Evolutionary conservation across 345 rosid genomes (phyloP).

Genomic region (Aquilaria malaccensis): DNA sequence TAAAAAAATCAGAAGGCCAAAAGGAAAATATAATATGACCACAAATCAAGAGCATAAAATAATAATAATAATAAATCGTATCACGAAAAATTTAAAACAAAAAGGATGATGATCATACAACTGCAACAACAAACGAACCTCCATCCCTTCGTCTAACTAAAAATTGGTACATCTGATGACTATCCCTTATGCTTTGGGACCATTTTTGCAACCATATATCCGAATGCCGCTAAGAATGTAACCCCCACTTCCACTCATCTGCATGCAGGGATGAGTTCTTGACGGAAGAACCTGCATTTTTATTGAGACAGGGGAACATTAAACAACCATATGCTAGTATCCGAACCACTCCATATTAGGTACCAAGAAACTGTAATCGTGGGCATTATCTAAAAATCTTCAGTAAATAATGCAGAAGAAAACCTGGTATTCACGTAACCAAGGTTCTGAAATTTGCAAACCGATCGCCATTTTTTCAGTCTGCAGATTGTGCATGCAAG

Average conservation of each 20-base stretch:
- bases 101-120: no score
- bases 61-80: no score
- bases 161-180: no score
- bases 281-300: constrained; percentile 70
- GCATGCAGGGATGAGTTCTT: constrained; percentile 93
- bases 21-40: no score
- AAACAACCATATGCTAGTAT: not conserved
- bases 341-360: not conserved
- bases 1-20: no score
- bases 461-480: constrained; percentile 72
- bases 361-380: not conserved
- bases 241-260: constrained; percentile 82
- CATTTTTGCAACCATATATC: constrained; percentile 20
- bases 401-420: not conserved
- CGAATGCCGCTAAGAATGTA: constrained; percentile 80
- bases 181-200: no score
- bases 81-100: no score
- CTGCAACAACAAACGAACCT: no score
- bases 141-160: not conserved
- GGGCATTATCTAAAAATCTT: not conserved
- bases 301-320: not conserved
- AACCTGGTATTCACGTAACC: constrained; percentile 95
- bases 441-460: constrained; percentile 88
- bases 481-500: constrained; percentile 89
- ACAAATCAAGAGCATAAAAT: no score